A percentile compares a stretch with the other conserved stretches of the same genome.
Conservation (phyloP, 306 rosid species). For the Argentina anserina region DNA sequence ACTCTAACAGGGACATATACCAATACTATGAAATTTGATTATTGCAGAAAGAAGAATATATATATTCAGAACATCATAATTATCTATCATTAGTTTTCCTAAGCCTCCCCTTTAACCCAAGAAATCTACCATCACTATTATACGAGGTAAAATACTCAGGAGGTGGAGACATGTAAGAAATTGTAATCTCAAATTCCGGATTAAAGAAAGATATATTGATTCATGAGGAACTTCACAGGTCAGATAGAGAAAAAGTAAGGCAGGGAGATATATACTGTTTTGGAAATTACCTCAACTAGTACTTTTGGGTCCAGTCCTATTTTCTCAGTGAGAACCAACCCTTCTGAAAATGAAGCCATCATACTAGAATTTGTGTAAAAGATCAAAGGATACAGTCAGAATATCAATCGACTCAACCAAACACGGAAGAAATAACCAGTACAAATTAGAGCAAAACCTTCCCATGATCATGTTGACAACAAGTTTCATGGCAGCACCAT, state of each 20-base stretch:
- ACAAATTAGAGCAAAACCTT: conserved; percentile 44
- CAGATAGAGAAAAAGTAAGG: not conserved
- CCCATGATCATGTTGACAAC: conserved; percentile 99
- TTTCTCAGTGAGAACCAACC: conserved; percentile 82
- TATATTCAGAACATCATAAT: too few relatives aligned
- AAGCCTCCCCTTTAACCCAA: not conserved
- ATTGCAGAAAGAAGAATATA: not conserved
- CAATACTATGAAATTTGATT: not conserved
- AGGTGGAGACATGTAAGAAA: not conserved
- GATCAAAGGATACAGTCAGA: conserved; percentile 21
- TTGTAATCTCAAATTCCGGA: not conserved
- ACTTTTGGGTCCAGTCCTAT: conserved; percentile 82
- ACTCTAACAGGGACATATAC: not conserved
- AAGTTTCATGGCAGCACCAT: conserved; percentile 98
- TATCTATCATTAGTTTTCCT: not conserved
- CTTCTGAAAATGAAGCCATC: conserved; percentile 99
- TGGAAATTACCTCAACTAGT: conserved; percentile 65
- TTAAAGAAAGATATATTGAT: not conserved
- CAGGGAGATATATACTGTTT: conserved; percentile 18
- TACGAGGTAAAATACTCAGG: not conserved
- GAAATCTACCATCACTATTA: not conserved
- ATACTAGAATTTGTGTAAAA: conserved; percentile 49
- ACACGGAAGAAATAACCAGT: conserved; percentile 18
- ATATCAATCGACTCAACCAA: conserved; percentile 14
- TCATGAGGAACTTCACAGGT: not conserved